These are phyloP conservation scores for Umbelopsis vinacea DNA, from an alignment of 192 early-diverging fungal genomes.

Conservation along the genomic window DNA sequence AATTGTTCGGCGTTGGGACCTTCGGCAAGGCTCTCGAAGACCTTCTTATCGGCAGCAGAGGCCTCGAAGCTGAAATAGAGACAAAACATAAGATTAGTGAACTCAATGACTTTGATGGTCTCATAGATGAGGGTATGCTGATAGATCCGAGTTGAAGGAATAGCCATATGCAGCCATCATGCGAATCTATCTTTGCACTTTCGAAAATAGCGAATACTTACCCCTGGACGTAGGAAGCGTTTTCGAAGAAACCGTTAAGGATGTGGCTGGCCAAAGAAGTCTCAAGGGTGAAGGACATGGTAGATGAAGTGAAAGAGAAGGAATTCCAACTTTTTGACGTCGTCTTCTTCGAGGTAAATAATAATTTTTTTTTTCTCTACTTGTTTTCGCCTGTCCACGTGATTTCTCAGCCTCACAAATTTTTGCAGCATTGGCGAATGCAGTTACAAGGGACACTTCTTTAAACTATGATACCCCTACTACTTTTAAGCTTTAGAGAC, in stretches of 20 bases:
- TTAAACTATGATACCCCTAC: too few species aligned
- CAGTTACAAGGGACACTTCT: too few species aligned
- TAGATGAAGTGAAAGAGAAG: conserved; percentile 30
- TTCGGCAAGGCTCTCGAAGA: conserved; percentile 78
- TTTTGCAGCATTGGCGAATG: not conserved
- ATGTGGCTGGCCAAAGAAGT: conserved; percentile 65
- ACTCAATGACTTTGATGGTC: too few species aligned
- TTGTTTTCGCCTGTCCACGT: not conserved
- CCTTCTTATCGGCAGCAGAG: conserved; percentile 83
- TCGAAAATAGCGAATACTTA: conserved; percentile 44
- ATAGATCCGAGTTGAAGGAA: not conserved
- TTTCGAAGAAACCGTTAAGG: conserved; percentile 79
- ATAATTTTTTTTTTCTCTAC: not conserved
- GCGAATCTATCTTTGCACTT: too few species aligned
- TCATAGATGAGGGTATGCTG: too few species aligned
- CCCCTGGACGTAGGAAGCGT: conserved; percentile 78
- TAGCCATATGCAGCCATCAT: too few species aligned
- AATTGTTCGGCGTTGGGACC: conserved; percentile 75
- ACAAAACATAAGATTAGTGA: too few species aligned
- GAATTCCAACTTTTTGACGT: conserved; percentile 2
- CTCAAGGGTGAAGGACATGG: conserved; percentile 71
- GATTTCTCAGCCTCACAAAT: not conserved
- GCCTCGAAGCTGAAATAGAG: conserved; percentile 60
- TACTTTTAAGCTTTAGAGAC: too few species aligned
- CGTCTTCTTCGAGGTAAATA: not conserved